These are phyloP conservation scores for Trichoderma pleuroti DNA, from an alignment of 2,329 filamentous ascomycete genomes.

Conservation along the genomic window DNA sequence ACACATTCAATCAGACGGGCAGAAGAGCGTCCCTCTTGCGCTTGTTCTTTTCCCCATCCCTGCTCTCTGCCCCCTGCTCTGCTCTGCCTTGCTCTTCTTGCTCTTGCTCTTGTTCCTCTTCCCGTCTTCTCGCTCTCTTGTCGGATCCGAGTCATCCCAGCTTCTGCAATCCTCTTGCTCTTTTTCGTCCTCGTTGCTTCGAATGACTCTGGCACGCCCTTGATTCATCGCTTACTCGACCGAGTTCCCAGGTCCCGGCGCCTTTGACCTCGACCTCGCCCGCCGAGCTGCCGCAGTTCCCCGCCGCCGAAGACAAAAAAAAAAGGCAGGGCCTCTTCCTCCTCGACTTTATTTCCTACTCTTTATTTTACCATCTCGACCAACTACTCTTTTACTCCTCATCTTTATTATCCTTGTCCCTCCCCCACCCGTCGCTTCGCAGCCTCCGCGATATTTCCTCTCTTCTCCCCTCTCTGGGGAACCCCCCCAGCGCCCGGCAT, in stretches of 20 bases:
- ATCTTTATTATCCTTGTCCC: background rate
- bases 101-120: background rate
- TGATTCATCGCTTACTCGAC: conserved; percentile 19
- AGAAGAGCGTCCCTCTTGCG: conserved; percentile 4
- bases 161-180: background rate
- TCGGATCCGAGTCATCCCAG: background rate
- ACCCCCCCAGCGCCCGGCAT: conserved; percentile 23
- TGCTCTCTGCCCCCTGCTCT: background rate
- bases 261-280: conserved; percentile 13
- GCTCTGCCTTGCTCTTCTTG: background rate
- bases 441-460: conserved; percentile 12
- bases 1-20: background rate
- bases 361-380: background rate
- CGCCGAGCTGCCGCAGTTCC: conserved; percentile 8
- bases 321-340: background rate
- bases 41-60: conserved; percentile 5
- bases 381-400: background rate
- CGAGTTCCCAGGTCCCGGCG: conserved; percentile 17
- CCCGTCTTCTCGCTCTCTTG: background rate
- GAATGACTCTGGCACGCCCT: conserved; percentile 17
- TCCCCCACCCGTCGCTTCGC: background rate
- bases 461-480: conserved; percentile 11
- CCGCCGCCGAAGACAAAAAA: background rate
- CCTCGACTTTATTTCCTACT: background rate
- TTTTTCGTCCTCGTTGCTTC: background rate